Evolutionary conservation across 768 basidiomycete genomes (phyloP).

Genomic region (Clitopilus hobsonii): DNA sequence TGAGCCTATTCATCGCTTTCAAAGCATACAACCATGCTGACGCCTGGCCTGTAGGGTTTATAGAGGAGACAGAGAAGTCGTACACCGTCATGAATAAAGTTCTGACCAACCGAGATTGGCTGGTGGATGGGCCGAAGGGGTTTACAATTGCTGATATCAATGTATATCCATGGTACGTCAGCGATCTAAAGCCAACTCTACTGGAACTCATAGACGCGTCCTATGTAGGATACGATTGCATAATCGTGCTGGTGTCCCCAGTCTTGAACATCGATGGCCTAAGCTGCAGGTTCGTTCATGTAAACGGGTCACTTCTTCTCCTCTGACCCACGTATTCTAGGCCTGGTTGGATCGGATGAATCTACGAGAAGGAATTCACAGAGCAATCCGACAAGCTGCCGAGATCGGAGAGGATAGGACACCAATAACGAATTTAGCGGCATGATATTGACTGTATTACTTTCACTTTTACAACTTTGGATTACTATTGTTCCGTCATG

Average conservation of each 20-base stretch:
- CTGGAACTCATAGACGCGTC: not conserved
- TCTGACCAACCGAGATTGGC: slow-evolving; percentile 65
- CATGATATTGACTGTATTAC: not conserved
- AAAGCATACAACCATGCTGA: not conserved
- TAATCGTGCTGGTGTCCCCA: slow-evolving; percentile 27
- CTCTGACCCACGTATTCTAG: not conserved
- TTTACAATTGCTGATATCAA: slow-evolving; percentile 74
- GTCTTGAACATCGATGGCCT: slow-evolving; percentile 14
- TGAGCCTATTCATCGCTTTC: slow-evolving; percentile 18
- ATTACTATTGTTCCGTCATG: not conserved
- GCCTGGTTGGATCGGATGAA: not conserved
- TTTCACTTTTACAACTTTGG: not conserved
- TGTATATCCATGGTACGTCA: slow-evolving; percentile 55
- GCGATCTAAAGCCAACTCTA: too few relatives aligned
- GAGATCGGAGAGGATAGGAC: not conserved
- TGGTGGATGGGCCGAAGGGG: slow-evolving; percentile 72
- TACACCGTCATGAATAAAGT: slow-evolving; percentile 78
- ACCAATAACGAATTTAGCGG: not conserved
- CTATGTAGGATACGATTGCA: slow-evolving; percentile 50
- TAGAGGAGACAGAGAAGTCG: slow-evolving; percentile 76
- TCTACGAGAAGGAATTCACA: not conserved
- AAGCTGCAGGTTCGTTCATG: slow-evolving; percentile 11
- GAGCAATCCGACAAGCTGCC: not conserved
- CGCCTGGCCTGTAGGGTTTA: slow-evolving; percentile 45
- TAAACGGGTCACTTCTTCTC: not conserved